phyloP scores from a whole-genome alignment of 345 rosid species.

The Erucastrum elatum region DNA sequence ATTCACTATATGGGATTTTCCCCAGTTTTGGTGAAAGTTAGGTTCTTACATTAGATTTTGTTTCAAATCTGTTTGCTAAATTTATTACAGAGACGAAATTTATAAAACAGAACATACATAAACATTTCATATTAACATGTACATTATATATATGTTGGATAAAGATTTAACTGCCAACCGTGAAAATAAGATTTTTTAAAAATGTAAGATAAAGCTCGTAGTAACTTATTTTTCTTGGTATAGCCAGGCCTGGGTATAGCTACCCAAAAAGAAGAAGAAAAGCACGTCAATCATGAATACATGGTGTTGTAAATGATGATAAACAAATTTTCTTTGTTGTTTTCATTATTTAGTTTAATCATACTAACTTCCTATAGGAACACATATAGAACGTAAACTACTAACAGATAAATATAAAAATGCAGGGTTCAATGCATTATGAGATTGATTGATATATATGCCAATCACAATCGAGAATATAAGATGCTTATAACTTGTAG shows the following conservation, averaged over 20 bases:
- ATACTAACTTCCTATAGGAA: neutral
- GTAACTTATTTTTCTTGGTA: neutral
- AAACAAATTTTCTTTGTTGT: neutral
- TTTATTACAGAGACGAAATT: neutral
- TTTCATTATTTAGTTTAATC: neutral
- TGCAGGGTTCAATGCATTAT: conserved; percentile 18
- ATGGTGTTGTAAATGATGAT: neutral
- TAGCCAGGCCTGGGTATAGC: neutral
- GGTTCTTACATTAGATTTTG: neutral
- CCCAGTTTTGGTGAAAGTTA: neutral
- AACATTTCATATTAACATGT: neutral
- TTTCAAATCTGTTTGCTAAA: neutral
- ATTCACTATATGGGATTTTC: neutral
- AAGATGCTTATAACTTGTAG: conserved; percentile 67
- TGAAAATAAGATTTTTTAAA: neutral
- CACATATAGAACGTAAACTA: neutral
- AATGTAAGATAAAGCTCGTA: neutral
- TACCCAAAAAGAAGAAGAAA: neutral
- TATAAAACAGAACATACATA: neutral
- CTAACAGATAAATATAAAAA: neutral
- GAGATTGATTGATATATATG: conserved; percentile 10
- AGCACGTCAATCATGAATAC: neutral
- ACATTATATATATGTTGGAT: neutral
- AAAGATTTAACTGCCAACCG: neutral
- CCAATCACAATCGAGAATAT: conserved; percentile 47